Base-by-base conservation (phyloP, 2,329 filamentous ascomycete genomes). In the Cephalotrichum gorgonifer region DNA sequence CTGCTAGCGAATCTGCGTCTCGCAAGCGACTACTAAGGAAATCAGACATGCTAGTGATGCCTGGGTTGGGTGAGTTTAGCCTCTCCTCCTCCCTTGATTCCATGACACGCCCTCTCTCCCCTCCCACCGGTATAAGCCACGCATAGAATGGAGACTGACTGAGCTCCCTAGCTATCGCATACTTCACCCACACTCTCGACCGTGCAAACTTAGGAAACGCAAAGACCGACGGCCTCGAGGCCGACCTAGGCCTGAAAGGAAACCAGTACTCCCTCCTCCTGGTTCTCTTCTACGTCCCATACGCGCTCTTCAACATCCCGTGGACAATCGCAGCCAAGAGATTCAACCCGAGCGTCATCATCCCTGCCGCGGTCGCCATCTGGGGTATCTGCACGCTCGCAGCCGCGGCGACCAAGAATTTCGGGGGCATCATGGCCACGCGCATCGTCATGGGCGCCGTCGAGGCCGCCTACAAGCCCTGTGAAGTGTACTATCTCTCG, bases 391-490 rank as follows among this genome's bases (percentile, higher is more conserved):
- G 58, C 30, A 56, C 60, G 2, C 52, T 58, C 48, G 54, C 54
- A 23, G 51, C 54, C 3, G 55, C 56, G 12, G 54, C 54, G 4
- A 52, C 53, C 3, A 67, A 63, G 23, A 65, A 62, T 48, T 74
- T 73, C 44, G 68, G 62, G 0, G 65, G 67, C 3, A 62, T 73
- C 33, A 59, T 75, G 6, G 62, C 65, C 0, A 60, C 72, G 2
- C 62, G 72, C 3, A 57, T 74, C 1, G 48, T 71, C 4, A 54
- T 71, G 22, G 67, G 59, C 1, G 51, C 66, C 49, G 55, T 57
- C 11, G 72, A 75, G 56, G 71, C 71, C 2, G 71, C 68, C 1
- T 75, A 73, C 58, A 71, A 70, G 42, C 64, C 69, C 1, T 68
- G 69, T 0, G 64, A 67, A 1, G 67, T 73, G 0, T 73, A 70